Conservation (phyloP, 2,329 filamentous ascomycete genomes). For the Coniochaeta sp. region DNA sequence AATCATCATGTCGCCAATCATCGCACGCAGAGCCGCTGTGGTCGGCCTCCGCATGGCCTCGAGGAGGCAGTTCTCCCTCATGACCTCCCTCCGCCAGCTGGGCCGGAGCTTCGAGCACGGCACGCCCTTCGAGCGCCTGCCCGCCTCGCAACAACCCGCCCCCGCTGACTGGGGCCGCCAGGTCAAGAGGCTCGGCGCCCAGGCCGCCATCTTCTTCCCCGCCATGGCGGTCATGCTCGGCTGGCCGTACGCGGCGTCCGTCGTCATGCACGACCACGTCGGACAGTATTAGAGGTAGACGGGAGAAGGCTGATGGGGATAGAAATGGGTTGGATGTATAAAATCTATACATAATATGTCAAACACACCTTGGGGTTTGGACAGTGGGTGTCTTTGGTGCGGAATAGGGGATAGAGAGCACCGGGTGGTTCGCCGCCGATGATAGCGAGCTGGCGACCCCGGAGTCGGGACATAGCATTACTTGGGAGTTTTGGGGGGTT, state of each 20-base stretch:
- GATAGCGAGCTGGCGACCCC: not conserved
- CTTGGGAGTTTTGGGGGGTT: not conserved
- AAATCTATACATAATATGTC: not conserved
- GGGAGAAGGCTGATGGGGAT: not conserved
- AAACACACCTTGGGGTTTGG: not conserved
- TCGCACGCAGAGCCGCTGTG: constrained; percentile 25
- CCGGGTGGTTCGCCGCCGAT: not conserved
- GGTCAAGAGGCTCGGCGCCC: constrained; percentile 20
- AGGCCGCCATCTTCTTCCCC: constrained; percentile 26
- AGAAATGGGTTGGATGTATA: not conserved
- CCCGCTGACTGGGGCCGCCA: constrained; percentile 29
- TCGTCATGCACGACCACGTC: constrained; percentile 19
- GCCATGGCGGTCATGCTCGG: constrained; percentile 23
- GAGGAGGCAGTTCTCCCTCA: constrained; percentile 26
- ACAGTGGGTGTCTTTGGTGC: not conserved
- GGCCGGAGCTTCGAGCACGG: constrained; percentile 28
- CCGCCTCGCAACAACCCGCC: constrained; percentile 18
- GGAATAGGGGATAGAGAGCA: not conserved
- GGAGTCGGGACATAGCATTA: not conserved
- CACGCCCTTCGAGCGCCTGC: constrained; percentile 26
- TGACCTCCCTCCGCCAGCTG: constrained; percentile 25
- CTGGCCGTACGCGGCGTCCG: constrained; percentile 24
- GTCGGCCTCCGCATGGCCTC: constrained; percentile 10
- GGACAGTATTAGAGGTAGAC: not conserved
- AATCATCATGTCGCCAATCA: constrained; percentile 25